Percentiles rank a stretch among this genome's conserved stretches.
Evolutionary conservation across 306 rosid genomes (phyloP).

Genomic region (Cicer cuneatum): DNA sequence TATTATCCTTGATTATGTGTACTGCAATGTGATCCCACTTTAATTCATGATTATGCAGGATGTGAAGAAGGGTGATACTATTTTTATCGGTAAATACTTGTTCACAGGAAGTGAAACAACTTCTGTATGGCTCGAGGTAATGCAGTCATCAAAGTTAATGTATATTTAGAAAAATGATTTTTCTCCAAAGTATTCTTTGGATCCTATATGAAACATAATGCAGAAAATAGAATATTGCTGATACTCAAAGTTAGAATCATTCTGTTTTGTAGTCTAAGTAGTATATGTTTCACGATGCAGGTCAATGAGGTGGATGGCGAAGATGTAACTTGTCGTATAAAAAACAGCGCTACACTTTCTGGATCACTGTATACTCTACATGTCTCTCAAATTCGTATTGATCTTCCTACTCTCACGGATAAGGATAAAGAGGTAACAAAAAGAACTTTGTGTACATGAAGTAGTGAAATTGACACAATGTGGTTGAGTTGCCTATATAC

Average conservation of each 20-base stretch:
- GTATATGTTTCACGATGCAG: slow-evolving; percentile 52
- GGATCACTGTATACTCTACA: slow-evolving; percentile 93
- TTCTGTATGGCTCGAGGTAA: slow-evolving; percentile 56
- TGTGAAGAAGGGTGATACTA: slow-evolving; percentile 55
- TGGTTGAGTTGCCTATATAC: slow-evolving; percentile 16
- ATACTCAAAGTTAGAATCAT: neutral
- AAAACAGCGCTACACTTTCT: slow-evolving; percentile 86
- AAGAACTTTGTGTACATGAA: slow-evolving; percentile 9
- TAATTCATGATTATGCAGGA: slow-evolving; percentile 45
- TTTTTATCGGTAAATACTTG: slow-evolving; percentile 52
- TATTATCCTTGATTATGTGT: slow-evolving; percentile 17
- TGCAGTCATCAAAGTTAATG: slow-evolving; percentile 9
- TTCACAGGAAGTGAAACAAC: slow-evolving; percentile 57
- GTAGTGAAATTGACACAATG: slow-evolving; percentile 28
- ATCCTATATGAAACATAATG: slow-evolving; percentile 5
- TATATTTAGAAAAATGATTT: neutral
- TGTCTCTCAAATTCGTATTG: slow-evolving; percentile 86
- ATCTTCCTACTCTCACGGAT: slow-evolving; percentile 82
- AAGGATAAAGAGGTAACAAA: slow-evolving; percentile 79
- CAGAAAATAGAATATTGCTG: slow-evolving; percentile 10
- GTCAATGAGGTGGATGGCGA: slow-evolving; percentile 77
- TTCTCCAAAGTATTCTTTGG: neutral
- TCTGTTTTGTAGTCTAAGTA: neutral
- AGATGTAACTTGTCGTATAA: slow-evolving; percentile 78
- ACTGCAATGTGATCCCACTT: neutral